These are phyloP conservation scores for Cladorrhinum samala DNA, from an alignment of 495 filamentous ascomycete genomes.

Conservation along the genomic window DNA sequence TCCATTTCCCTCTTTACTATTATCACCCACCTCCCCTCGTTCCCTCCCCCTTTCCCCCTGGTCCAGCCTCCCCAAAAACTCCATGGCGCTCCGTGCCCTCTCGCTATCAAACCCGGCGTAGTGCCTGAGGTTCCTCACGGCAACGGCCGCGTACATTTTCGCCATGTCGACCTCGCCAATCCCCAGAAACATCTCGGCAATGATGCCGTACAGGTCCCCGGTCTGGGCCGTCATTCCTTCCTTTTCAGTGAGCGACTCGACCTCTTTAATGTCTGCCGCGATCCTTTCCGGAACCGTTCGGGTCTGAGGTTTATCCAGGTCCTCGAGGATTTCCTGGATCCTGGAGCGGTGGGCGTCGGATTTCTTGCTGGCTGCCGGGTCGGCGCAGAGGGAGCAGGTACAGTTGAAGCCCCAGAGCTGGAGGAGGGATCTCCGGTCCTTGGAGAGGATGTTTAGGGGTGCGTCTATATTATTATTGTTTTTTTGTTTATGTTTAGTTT, in stretches of 20 bases:
- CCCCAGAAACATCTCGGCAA: conserved; percentile 15
- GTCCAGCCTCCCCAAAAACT: conserved; percentile 14
- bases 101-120: conserved; percentile 27
- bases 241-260: conserved; percentile 17
- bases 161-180: conserved; percentile 14
- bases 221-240: conserved; percentile 24
- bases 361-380: background rate
- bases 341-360: conserved; percentile 20
- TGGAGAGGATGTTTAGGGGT: conserved; percentile 21
- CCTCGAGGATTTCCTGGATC: conserved; percentile 21
- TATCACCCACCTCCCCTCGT: background rate
- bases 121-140: conserved; percentile 12
- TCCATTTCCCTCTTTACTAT: too few relatives aligned
- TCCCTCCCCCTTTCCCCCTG: background rate
- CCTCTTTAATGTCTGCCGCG: conserved; percentile 9
- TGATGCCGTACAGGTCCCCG: conserved; percentile 23
- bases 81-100: conserved; percentile 10
- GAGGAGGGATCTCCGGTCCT: conserved; percentile 18
- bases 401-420: conserved; percentile 30
- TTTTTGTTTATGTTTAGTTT: conserved; percentile 6
- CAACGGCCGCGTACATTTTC: conserved; percentile 13
- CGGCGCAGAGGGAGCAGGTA: conserved; percentile 23
- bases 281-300: conserved; percentile 17
- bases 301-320: conserved; percentile 12
- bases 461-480: too few relatives aligned